Conservation (phyloP, 73 alveolate species). For the Paramecium tetraurelia region DNA sequence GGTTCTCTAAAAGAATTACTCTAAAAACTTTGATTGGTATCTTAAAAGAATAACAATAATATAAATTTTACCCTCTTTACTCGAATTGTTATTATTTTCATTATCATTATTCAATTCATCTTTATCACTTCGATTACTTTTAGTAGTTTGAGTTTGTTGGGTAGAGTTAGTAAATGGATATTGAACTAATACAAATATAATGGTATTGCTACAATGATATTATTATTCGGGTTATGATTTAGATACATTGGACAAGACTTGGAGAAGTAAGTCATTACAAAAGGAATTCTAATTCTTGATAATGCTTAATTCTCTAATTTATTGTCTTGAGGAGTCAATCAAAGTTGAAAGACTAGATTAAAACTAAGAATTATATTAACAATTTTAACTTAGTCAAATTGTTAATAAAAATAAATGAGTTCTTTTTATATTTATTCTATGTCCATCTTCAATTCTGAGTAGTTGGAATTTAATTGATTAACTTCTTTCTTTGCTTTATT, state of each 20-base stretch:
- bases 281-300: not conserved
- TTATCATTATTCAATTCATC: not conserved
- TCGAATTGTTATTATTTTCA: not conserved
- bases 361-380: not conserved
- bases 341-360: not conserved
- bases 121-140: not conserved
- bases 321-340: not conserved
- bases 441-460: not conserved
- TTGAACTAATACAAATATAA: not conserved
- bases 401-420: not conserved
- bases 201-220: not conserved
- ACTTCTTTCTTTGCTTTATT: not conserved
- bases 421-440: not conserved
- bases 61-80: not conserved
- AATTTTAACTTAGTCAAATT: not conserved
- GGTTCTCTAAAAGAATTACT: not conserved
- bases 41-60: not conserved
- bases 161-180: not conserved
- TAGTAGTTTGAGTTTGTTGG: not conserved
- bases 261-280: not conserved
- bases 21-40: not conserved
- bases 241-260: not conserved
- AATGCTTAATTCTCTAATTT: not conserved
- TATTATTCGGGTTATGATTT: not conserved
- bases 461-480: not conserved